Evolutionary conservation across 441 rosid species (phyloP).

Genomic region (Erysimum pusillum): DNA sequence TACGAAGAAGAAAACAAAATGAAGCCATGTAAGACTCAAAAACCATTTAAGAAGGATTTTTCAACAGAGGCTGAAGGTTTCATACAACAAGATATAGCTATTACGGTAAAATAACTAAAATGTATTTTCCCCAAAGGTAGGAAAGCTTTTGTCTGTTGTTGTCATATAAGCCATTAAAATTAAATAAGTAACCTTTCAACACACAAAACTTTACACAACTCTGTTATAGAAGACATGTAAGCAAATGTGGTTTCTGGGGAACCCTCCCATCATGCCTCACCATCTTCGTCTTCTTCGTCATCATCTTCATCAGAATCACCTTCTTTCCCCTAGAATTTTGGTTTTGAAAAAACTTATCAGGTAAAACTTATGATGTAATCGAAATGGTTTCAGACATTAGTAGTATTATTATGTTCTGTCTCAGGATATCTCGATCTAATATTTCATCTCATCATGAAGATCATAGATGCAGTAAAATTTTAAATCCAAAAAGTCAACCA

Average conservation of each 20-base stretch:
- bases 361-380: neutral
- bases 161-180: constrained; percentile 16
- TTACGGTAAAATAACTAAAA: constrained; percentile 23
- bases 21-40: constrained; percentile 1
- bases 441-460: constrained; percentile 5
- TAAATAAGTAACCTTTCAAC: constrained; percentile 21
- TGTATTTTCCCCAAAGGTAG: constrained; percentile 15
- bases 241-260: constrained; percentile 40
- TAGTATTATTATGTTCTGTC: neutral
- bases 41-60: constrained; percentile 15
- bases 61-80: constrained; percentile 27
- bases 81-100: constrained; percentile 36
- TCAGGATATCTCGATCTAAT: neutral
- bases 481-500: neutral
- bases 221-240: constrained; percentile 45
- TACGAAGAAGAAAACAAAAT: neutral
- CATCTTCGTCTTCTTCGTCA: constrained; percentile 69
- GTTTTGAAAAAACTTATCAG: constrained; percentile 23
- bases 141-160: constrained; percentile 7
- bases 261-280: constrained; percentile 57
- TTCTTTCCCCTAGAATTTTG: constrained; percentile 61
- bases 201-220: constrained; percentile 47
- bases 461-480: neutral
- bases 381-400: constrained; percentile 3
- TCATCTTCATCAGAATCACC: constrained; percentile 74